phyloP scores from a whole-genome alignment of 1,139 yeast species.

The Pichia sp. region DNA sequence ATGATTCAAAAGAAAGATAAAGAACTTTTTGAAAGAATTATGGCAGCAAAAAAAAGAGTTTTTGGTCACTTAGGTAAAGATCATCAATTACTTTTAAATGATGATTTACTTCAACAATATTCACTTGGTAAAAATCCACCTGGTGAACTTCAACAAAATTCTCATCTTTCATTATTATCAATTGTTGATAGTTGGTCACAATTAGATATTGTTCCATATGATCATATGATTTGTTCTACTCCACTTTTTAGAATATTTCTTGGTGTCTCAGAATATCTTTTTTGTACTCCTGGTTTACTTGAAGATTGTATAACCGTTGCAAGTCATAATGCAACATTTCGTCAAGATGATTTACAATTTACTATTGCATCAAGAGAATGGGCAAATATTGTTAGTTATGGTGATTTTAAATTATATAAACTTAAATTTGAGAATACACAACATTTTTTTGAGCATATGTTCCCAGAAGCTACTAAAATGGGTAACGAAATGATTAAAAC shows the following conservation, averaged over 20 bases:
- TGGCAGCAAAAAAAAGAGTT: conserved; percentile 64
- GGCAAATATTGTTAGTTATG: conserved; percentile 76
- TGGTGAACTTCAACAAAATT: conserved; percentile 65
- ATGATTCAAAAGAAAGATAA: conserved; percentile 67
- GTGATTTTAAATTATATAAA: conserved; percentile 68
- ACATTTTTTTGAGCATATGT: conserved; percentile 74
- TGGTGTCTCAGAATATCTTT: conserved; percentile 89
- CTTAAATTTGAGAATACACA: conserved; percentile 74
- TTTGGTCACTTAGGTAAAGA: conserved; percentile 56
- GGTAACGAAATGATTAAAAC: conserved; percentile 97
- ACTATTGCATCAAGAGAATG: conserved; percentile 78
- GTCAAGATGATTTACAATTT: conserved; percentile 83
- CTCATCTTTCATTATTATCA: conserved; percentile 80
- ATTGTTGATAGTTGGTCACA: conserved; percentile 93
- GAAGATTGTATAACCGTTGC: conserved; percentile 78
- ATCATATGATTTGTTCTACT: conserved; percentile 94
- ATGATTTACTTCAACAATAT: conserved; percentile 69
- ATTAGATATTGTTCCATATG: conserved; percentile 83
- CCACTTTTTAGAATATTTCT: conserved; percentile 87
- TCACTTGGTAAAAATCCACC: conserved; percentile 75
- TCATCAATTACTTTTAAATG: conserved; percentile 66
- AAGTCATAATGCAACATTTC: conserved; percentile 56
- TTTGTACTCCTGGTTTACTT: conserved; percentile 73
- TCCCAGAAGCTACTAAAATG: conserved; percentile 77
- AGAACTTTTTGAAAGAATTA: conserved; percentile 52